phyloP scores from a whole-genome alignment of 2,329 filamentous ascomycete species.

The Aspergillus fischeri region DNA sequence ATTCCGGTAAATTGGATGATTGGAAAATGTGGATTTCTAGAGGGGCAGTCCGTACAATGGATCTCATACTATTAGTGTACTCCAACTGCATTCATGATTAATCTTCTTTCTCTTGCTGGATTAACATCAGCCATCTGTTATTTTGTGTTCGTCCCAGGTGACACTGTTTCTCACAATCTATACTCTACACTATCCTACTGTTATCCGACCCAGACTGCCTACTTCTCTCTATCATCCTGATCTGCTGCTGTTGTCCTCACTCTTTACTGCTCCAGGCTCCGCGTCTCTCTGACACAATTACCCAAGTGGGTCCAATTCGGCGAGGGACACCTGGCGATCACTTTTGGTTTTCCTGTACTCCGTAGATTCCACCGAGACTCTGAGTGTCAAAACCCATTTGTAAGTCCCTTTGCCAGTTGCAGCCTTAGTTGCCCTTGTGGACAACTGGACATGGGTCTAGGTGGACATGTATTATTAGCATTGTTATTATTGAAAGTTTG shows the following conservation, averaged over 20 bases:
- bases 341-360: background rate
- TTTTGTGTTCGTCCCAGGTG: too few relatives aligned
- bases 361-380: background rate
- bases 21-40: background rate
- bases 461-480: background rate
- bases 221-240: too few relatives aligned
- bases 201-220: too few relatives aligned
- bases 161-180: too few relatives aligned
- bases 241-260: too few relatives aligned
- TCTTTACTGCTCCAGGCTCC: constrained; percentile 11
- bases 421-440: constrained; percentile 1
- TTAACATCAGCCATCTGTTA: too few relatives aligned
- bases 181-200: too few relatives aligned
- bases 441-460: background rate
- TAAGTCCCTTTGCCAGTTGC: background rate
- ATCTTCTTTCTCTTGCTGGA: too few relatives aligned
- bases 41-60: background rate
- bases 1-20: constrained; percentile 14
- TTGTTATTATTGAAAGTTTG: background rate
- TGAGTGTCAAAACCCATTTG: background rate
- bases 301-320: constrained; percentile 19
- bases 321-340: constrained; percentile 18
- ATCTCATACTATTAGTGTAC: background rate
- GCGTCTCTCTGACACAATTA: constrained; percentile 21
- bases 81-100: background rate